Percentiles rank a stretch among this genome's conserved stretches.
These are phyloP conservation scores for Phyllachora maydis DNA, from an alignment of 2,329 filamentous ascomycete genomes.

Conservation along the genomic window DNA sequence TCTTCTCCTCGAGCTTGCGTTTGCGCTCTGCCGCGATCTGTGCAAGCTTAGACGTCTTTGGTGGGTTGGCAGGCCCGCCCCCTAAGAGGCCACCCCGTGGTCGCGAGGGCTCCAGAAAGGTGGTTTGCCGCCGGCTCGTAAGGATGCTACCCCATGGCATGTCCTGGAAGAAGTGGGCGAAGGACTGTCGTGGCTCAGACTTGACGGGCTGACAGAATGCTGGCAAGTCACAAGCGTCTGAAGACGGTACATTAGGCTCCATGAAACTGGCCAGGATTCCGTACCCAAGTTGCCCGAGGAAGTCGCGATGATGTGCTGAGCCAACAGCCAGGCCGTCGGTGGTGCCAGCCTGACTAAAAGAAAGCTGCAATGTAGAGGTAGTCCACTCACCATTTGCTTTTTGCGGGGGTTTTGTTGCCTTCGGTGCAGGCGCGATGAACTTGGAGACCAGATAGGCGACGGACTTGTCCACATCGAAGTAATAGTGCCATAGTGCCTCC, in stretches of 20 bases:
- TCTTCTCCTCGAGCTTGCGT: slow-evolving; percentile 54
- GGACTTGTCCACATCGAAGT: slow-evolving; percentile 76
- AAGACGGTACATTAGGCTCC: no score
- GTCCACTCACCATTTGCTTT: slow-evolving; percentile 7
- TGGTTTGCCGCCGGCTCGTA: slow-evolving; percentile 42
- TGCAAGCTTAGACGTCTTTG: slow-evolving; percentile 82
- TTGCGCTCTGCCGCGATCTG: slow-evolving; percentile 72
- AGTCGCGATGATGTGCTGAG: no score
- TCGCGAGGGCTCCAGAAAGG: slow-evolving; percentile 34
- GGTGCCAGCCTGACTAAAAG: no score
- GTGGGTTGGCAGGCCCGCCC: no score
- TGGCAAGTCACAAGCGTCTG: no score
- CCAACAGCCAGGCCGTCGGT: no score
- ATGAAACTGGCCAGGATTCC: no score
- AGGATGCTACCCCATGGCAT: slow-evolving; percentile 68
- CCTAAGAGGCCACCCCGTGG: slow-evolving; percentile 55
- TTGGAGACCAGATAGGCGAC: slow-evolving; percentile 60
- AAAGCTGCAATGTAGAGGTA: no score
- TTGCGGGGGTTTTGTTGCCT: slow-evolving; percentile 7
- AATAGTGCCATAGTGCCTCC: slow-evolving; percentile 88
- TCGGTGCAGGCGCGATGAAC: slow-evolving; percentile 21
- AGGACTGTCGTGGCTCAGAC: slow-evolving; percentile 8
- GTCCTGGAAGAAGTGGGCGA: slow-evolving; percentile 53
- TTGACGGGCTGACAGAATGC: slow-evolving; percentile 4
- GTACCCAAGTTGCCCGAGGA: no score